phyloP scores from a whole-genome alignment of 768 basidiomycete genomes.

The Xerocomus spinulosus region DNA sequence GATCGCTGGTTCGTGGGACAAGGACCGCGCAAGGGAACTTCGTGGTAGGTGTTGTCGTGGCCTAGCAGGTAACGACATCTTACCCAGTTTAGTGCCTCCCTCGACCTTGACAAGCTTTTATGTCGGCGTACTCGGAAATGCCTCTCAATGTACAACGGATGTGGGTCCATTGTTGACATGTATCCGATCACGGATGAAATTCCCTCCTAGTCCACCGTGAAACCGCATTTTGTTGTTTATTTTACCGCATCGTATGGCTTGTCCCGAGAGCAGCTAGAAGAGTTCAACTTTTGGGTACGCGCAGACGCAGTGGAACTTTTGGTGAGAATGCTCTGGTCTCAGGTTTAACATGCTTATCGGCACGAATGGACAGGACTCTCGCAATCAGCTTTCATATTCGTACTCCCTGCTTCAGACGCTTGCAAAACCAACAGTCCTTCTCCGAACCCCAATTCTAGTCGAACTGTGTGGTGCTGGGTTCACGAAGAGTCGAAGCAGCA shows the following conservation, averaged over 20 bases:
- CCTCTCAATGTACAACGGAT: conserved; percentile 34
- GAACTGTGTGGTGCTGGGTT: conserved; percentile 84
- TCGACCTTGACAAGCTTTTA: conserved; percentile 76
- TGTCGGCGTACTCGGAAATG: conserved; percentile 61
- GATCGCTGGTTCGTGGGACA: conserved; percentile 77
- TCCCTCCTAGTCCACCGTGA: conserved; percentile 33
- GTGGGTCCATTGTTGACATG: conserved; percentile 28
- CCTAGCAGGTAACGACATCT: not conserved
- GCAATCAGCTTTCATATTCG: conserved; percentile 46
- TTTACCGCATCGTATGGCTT: conserved; percentile 79
- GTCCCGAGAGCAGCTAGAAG: conserved; percentile 60
- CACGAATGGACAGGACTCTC: conserved; percentile 1
- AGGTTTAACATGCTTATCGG: not conserved
- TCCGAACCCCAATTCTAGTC: conserved; percentile 58
- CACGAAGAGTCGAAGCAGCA: conserved; percentile 56
- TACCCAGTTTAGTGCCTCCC: conserved; percentile 51
- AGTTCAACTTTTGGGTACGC: conserved; percentile 60
- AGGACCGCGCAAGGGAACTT: conserved; percentile 69
- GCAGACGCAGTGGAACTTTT: conserved; percentile 24
- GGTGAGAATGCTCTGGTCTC: conserved; percentile 8
- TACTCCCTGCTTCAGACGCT: conserved; percentile 48
- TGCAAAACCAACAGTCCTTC: conserved; percentile 48
- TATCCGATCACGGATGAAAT: not conserved
- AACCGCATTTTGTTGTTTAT: conserved; percentile 66
- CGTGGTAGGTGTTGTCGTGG: conserved; percentile 45